Evolutionary conservation across 2,329 filamentous ascomycete genomes (phyloP).

Genomic region (Fusarium sp.): DNA sequence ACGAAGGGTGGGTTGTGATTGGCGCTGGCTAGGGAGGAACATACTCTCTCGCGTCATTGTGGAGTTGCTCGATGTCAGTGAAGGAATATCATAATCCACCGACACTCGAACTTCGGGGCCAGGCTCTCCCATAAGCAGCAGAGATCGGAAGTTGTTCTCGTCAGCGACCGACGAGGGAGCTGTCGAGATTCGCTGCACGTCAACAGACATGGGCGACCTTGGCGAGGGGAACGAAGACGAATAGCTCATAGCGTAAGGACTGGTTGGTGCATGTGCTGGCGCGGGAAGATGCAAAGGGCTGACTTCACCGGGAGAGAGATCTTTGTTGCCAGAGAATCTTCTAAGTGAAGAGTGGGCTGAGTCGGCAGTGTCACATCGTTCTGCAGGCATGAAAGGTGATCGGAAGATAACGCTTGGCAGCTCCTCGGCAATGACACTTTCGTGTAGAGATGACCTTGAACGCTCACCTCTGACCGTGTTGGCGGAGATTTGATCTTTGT

Average conservation of each 20-base stretch:
- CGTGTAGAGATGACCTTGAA: constrained; percentile 62
- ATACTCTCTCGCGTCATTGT: constrained; percentile 78
- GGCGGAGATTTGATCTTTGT: constrained; percentile 45
- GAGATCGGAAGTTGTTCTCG: constrained; percentile 75
- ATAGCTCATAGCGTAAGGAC: constrained; percentile 73
- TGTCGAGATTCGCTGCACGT: constrained; percentile 78
- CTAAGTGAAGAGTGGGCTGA: constrained; percentile 60
- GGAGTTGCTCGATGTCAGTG: constrained; percentile 78
- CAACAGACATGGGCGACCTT: constrained; percentile 74
- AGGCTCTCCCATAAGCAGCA: constrained; percentile 75
- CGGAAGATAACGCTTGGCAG: constrained; percentile 54
- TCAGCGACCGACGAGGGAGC: constrained; percentile 79
- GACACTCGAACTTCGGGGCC: constrained; percentile 78
- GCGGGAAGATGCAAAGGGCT: constrained; percentile 58
- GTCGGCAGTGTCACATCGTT: constrained; percentile 51
- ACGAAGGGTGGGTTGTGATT: constrained; percentile 60
- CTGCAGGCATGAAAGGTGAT: constrained; percentile 51
- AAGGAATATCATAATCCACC: constrained; percentile 76
- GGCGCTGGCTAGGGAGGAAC: constrained; percentile 57
- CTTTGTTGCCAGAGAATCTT: constrained; percentile 55
- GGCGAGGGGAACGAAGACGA: constrained; percentile 77
- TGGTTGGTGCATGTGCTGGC: constrained; percentile 61
- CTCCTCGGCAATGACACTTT: constrained; percentile 64
- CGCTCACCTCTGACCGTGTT: constrained; percentile 58
- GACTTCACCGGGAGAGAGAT: constrained; percentile 64